Evolutionary conservation across 2,329 filamentous ascomycete genomes (phyloP), one percentile per base, ranked within the genome.

Genomic region (Pseudocercospora macadamiae): DNA sequence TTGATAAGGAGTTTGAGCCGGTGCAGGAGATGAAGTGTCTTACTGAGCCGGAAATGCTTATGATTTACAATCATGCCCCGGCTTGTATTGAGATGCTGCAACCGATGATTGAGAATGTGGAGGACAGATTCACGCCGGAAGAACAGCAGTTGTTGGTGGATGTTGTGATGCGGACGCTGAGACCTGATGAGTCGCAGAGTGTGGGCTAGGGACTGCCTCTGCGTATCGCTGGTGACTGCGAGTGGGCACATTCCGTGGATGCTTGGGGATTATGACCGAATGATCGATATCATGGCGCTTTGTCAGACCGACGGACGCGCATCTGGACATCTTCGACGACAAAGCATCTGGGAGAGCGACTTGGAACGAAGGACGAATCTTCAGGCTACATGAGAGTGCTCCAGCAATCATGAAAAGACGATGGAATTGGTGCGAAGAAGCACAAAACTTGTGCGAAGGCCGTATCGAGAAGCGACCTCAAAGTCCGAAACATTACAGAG

Each of bases 91-190:
- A 72, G 62, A 67, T 71, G 61, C 53, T 75, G 55, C 64, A 73
- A 62, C 70, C 71, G 9, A 73, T 74, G 67, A 67, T 75, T 28
- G 73, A 74, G 61, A 70, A 71, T 54, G 59, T 63, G 28, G 73
- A 73, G 39, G 69, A 70, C 19, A 58, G 73, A 26, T 74, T 72
- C 26, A 67, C 67, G 1, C 55, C 56, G 0, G 70, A 74, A 45
- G 71, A 75, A 60, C 68, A 68, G 63, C 64, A 70, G 53, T 37
- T 64, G 23, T 62, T 75, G 19, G 60, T 73, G 34, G 64, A 72
- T 34, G 63, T 65, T 18, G 60, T 73, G 4, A 19, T 60, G 25
- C 37, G 57, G 30, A 53, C 39, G 4, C 32, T 66, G 47, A 55
- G 63, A 23, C 52, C 57, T 30, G 57, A 65, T 34, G 61, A 65